Evolutionary conservation across 2,329 filamentous ascomycete genomes (phyloP).

Genomic region (Botrytis fragariae): DNA sequence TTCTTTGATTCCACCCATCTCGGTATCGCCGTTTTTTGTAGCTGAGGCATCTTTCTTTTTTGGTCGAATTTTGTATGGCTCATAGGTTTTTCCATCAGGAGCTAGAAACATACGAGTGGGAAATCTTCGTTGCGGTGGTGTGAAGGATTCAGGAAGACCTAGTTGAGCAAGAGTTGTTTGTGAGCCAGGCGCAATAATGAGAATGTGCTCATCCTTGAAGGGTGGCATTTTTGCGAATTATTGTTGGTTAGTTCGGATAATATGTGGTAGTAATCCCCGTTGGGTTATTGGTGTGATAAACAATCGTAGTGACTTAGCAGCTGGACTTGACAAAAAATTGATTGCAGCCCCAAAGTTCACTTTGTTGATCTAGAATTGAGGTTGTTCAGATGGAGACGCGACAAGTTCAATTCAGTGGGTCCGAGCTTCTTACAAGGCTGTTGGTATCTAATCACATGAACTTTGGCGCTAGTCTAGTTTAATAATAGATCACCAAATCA

Average conservation of each 20-base stretch:
- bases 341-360: neutral
- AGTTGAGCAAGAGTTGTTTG: slow-evolving; percentile 39
- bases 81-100: slow-evolving; percentile 73
- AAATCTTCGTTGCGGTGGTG: slow-evolving; percentile 81
- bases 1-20: slow-evolving; percentile 37
- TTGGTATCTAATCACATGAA: neutral
- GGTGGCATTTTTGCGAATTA: slow-evolving; percentile 32
- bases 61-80: slow-evolving; percentile 77
- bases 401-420: neutral
- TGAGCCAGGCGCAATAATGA: slow-evolving; percentile 47
- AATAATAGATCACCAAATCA: neutral
- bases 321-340: neutral
- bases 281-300: neutral
- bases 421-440: neutral
- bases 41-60: slow-evolving; percentile 47
- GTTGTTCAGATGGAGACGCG: slow-evolving; percentile 8
- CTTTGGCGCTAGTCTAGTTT: neutral
- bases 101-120: slow-evolving; percentile 89
- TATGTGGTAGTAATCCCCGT: neutral
- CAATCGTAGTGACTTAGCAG: neutral
- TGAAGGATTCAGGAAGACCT: slow-evolving; percentile 51
- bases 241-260: neutral
- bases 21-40: slow-evolving; percentile 38
- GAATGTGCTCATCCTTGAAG: slow-evolving; percentile 37
- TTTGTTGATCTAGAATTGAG: slow-evolving; percentile 14